Evolutionary conservation across 2,329 filamentous ascomycete genomes (phyloP), one percentile per base, ranked within the genome.

Genomic region (Aspergillus sp.): DNA sequence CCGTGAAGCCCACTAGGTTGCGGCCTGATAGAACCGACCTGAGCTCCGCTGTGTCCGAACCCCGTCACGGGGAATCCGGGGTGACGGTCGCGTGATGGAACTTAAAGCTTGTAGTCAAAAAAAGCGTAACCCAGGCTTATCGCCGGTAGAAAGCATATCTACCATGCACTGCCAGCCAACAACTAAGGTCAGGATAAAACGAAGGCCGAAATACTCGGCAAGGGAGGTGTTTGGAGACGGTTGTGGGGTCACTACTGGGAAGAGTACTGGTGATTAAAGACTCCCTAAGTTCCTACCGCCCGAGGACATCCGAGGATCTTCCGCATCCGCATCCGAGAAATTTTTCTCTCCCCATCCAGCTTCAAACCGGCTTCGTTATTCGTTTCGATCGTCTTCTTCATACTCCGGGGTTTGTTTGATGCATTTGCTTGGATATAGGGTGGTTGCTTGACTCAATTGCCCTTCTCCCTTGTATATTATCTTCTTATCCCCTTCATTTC

Each of bases 281-380:
- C 14, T 55, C 55, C 55, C 63, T 66, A 66, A 25, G 6, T 55
- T 57, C 55, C 63, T 66, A 66, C 68, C 66, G 67, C 71, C 72
- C 72, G 73, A 74, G 68, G 68, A 64, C 67, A 72, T 71, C 73
- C 73, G 74, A 72, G 64, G 66, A 69, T 70, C 71, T 71, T 68
- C 74, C 73, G 73, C 65, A 67, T 71, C 73, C 71, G 73, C 66
- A 68, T 68, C 72, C 69, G 70, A 71, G 70, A 76, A 76, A 76
- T 75, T 76, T 76, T 76, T 72, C 73, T 65, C 27, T 31, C 27
- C 27, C 27, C 27, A 31, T 64, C 67, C 67, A 67, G 64, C 60
- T 65, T 66, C 63, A 63, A 55, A 50, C 59, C 57, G 55, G 63
- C 59, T 60, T 60, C 39, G 53, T 61, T 56, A 53, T 55, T 61